These are phyloP conservation scores for Niveomyces coronatus DNA, from an alignment of 2,329 filamentous ascomycete genomes.

Conservation along the genomic window DNA sequence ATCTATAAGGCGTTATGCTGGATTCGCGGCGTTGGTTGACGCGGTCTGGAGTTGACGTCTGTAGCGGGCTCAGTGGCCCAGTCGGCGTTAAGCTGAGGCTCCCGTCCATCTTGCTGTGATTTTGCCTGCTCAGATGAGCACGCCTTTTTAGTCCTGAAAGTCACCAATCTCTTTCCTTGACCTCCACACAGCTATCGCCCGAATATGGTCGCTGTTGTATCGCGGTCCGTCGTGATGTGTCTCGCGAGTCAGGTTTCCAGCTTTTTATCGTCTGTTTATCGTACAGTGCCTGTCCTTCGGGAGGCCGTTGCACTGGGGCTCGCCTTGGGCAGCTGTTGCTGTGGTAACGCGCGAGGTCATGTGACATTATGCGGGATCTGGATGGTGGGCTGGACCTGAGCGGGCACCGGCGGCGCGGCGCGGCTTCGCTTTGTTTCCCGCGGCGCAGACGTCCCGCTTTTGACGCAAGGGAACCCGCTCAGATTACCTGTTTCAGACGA, in stretches of 20 bases:
- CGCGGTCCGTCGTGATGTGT: constrained; percentile 1
- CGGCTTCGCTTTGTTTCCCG: not conserved
- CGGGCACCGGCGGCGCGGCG: constrained; percentile 3
- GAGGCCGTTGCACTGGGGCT: not conserved
- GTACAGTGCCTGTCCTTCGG: constrained; percentile 5
- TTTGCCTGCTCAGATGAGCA: not conserved
- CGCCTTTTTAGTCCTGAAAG: not conserved
- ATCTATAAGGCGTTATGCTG: constrained; percentile 25
- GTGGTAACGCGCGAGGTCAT: constrained; percentile 8
- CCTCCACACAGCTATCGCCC: constrained; percentile 6
- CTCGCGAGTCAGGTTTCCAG: too few species aligned
- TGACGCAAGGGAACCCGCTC: not conserved
- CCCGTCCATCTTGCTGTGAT: not conserved
- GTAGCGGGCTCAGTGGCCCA: constrained; percentile 45
- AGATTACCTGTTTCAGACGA: constrained; percentile 5
- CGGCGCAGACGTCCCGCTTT: constrained; percentile 4
- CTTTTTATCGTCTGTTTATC: constrained; percentile 9
- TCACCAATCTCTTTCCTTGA: not conserved
- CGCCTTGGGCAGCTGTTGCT: constrained; percentile 10
- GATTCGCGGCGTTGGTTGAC: constrained; percentile 39
- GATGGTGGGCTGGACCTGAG: too few species aligned
- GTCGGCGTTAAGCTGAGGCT: constrained; percentile 33
- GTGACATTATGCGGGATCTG: constrained; percentile 2
- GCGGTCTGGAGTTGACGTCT: constrained; percentile 53
- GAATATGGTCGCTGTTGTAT: not conserved